Evolutionary conservation across 148 eudicot genomes (phyloP).

Genomic region (Euryodendron excelsum): DNA sequence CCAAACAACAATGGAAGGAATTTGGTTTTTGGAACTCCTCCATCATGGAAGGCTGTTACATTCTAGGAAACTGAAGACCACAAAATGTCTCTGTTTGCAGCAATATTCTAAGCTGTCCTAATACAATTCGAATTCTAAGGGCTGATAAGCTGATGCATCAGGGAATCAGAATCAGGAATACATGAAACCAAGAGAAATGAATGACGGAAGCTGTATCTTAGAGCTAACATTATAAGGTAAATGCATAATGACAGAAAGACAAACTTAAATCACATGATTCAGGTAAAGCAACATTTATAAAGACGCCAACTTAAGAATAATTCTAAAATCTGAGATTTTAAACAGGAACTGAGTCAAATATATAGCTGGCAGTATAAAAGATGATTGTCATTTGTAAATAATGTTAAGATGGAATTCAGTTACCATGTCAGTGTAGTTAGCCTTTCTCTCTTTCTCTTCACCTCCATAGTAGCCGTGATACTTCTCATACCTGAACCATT

Average conservation of each 20-base stretch:
- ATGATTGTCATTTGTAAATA: not conserved
- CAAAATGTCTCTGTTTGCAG: no score
- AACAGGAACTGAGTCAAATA: not conserved
- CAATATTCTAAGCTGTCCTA: no score
- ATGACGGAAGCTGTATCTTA: not conserved
- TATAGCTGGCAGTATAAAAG: not conserved
- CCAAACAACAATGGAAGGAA: no score
- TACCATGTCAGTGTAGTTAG: conserved; percentile 97
- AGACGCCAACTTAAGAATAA: no score
- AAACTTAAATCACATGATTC: not conserved
- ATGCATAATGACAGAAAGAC: no score
- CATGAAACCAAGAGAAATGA: not conserved
- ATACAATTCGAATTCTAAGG: not conserved
- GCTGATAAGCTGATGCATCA: not conserved
- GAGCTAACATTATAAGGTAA: no score
- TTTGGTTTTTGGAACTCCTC: no score
- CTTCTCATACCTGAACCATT: conserved; percentile 79
- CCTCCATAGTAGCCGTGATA: conserved; percentile 85
- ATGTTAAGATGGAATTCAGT: conserved; percentile 6
- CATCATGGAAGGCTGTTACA: no score
- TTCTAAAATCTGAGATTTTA: not conserved
- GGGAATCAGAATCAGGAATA: not conserved
- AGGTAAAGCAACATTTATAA: not conserved
- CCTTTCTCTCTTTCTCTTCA: conserved; percentile 72
- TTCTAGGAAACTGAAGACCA: no score